Evolutionary conservation across 2,329 filamentous ascomycete species (phyloP), one percentile per base, ranked within the genome.

Genomic region (Dactylella cylindrospora): DNA sequence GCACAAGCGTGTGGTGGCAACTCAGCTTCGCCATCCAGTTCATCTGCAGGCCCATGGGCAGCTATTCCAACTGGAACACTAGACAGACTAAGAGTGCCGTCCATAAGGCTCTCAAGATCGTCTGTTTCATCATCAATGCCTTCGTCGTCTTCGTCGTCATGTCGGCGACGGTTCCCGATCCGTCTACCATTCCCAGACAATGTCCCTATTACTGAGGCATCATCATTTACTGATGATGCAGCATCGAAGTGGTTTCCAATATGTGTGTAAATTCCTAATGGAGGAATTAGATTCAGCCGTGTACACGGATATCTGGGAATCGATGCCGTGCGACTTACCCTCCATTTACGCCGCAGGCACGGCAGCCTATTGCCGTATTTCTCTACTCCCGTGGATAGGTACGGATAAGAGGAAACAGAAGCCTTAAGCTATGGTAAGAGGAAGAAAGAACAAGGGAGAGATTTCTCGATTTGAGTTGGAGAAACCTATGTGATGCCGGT

Each of bases 1-100:
- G 90, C 88, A 85, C 91, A 98, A 67, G 94, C 93, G 77, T 98
- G 93, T 65, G 88, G 78, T 20, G 93, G 93, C 49, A 97, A 82
- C 73, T 95, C 89, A 70, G 90, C 90, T 69, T 94, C 88, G 7
- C 71, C 68, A 78, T 76, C 64, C 73, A 68, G 41, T 71, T 74
- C 46, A 74, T 71, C 67, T 76, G 76, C 66, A 9, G 53, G 55
- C 7, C 59, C 59, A 20, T 68, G 68, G 78, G 80, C 66, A 84
- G 71, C 45, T 83, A 85, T 68, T 84, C 84, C 72, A 85, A 90
- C 81, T 6, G 88, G 84, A 68, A 88, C 84, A 71, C 90, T 96
- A 35, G 86, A 85, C 71, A 95, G 77, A 70, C 82, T 85, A 71
- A 85, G 82, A 59, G 80, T 72, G 68, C 67, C 68, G 53, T 69